These are phyloP conservation scores for Scleroderma bovista DNA, from an alignment of 768 basidiomycete species.

Conservation along the genomic window DNA sequence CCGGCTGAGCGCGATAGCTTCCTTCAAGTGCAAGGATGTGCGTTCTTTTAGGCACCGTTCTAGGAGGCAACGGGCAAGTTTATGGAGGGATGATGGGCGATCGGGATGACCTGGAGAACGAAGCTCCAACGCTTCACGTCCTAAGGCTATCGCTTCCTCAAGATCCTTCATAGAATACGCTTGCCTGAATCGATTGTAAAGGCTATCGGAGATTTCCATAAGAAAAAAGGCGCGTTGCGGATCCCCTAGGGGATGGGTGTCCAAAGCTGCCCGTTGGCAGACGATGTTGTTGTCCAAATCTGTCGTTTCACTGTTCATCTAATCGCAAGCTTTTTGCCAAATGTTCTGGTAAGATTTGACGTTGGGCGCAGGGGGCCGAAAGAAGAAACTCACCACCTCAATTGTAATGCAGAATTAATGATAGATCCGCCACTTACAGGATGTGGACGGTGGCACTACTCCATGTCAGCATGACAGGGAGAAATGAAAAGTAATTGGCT, in stretches of 20 bases:
- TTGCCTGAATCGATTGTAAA: not conserved
- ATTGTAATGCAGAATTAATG: no score
- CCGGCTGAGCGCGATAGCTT: not conserved
- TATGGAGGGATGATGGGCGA: not conserved
- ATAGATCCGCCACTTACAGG: no score
- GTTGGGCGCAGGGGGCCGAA: no score
- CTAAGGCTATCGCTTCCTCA: not conserved
- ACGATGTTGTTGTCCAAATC: conserved; percentile 12
- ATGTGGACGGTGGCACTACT: no score
- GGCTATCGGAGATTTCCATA: conserved; percentile 3
- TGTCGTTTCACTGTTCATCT: no score
- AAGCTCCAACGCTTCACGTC: not conserved
- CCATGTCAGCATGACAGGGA: no score
- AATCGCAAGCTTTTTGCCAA: no score
- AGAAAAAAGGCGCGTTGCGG: not conserved
- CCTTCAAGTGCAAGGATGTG: not conserved
- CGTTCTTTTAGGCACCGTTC: conserved; percentile 26
- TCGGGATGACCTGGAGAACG: not conserved
- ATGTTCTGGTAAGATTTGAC: no score
- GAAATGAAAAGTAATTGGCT: no score
- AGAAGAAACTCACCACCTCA: no score
- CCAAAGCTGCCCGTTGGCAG: conserved; percentile 4
- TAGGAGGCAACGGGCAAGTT: conserved; percentile 24
- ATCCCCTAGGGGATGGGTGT: conserved; percentile 6
- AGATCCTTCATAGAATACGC: not conserved